Evolutionary conservation across 148 eudicot species (phyloP).

Genomic region (Camellia sinensis): DNA sequence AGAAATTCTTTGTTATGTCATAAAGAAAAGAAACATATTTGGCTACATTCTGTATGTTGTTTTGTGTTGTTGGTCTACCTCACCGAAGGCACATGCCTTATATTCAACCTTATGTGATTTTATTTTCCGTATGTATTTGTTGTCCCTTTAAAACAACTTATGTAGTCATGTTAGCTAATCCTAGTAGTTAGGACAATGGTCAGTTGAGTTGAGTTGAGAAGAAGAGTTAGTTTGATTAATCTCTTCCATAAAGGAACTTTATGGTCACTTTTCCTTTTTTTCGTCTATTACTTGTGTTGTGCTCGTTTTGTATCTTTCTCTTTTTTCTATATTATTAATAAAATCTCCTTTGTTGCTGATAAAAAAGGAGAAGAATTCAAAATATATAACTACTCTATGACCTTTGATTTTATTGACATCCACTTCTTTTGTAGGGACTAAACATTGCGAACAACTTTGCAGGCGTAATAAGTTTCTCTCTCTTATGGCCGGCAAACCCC

Average conservation of each 20-base stretch:
- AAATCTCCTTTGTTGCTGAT: no score
- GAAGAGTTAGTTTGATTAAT: not conserved
- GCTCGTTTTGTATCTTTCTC: no score
- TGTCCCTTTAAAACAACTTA: not conserved
- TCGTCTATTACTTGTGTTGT: no score
- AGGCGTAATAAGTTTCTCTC: conserved; percentile 47
- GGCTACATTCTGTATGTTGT: not conserved
- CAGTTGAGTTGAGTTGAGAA: not conserved
- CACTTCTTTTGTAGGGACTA: conserved; percentile 31
- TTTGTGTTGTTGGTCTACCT: not conserved
- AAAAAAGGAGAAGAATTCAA: not conserved
- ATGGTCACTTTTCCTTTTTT: no score
- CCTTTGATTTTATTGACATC: conserved; percentile 16
- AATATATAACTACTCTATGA: not conserved
- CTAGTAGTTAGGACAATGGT: not conserved
- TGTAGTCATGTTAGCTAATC: not conserved
- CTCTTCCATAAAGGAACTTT: not conserved
- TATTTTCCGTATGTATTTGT: not conserved
- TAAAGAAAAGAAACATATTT: not conserved
- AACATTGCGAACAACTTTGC: conserved; percentile 32
- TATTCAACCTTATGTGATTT: not conserved
- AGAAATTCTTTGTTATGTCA: not conserved
- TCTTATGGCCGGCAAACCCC: conserved; percentile 38
- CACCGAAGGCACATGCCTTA: not conserved
- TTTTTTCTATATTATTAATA: no score